phyloP scores from a whole-genome alignment of 805 yeast genomes.

The Suhomyces vadensis region DNA sequence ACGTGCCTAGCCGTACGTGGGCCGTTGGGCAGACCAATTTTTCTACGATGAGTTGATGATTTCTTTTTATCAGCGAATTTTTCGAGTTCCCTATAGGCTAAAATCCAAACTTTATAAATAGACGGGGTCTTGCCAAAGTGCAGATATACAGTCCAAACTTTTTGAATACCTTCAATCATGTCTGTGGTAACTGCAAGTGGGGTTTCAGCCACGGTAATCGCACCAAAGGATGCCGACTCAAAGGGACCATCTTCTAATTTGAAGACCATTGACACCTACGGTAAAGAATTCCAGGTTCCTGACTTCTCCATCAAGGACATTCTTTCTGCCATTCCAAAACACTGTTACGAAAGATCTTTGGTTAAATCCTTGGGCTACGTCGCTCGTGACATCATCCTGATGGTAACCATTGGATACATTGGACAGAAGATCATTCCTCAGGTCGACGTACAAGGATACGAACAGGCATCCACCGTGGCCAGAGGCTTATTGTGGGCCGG shows the following conservation, averaged over 20 bases:
- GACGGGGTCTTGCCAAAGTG: not conserved
- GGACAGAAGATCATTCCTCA: conserved; percentile 57
- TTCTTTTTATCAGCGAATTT: conserved; percentile 1
- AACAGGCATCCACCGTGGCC: conserved; percentile 20
- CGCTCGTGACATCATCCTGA: conserved; percentile 58
- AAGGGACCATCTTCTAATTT: conserved; percentile 26
- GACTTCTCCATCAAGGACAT: conserved; percentile 76
- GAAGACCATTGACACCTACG: conserved; percentile 58
- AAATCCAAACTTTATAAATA: not conserved
- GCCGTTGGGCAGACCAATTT: not conserved
- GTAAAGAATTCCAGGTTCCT: conserved; percentile 70
- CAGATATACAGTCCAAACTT: not conserved
- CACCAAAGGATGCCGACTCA: conserved; percentile 41
- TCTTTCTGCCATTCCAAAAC: conserved; percentile 67
- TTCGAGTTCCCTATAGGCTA: not conserved
- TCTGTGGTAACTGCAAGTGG: conserved; percentile 12
- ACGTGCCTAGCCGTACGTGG: conserved; percentile 2
- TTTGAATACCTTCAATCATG: conserved; percentile 5
- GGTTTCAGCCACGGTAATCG: conserved; percentile 12
- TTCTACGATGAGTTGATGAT: not conserved
- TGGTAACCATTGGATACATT: conserved; percentile 50
- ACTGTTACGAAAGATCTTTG: conserved; percentile 68
- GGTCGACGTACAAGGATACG: conserved; percentile 36
- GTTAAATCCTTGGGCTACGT: conserved; percentile 61
- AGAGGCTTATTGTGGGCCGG: conserved; percentile 61